phyloP scores from a whole-genome alignment of 495 filamentous ascomycete genomes.

The Penicillium flavigenum region DNA sequence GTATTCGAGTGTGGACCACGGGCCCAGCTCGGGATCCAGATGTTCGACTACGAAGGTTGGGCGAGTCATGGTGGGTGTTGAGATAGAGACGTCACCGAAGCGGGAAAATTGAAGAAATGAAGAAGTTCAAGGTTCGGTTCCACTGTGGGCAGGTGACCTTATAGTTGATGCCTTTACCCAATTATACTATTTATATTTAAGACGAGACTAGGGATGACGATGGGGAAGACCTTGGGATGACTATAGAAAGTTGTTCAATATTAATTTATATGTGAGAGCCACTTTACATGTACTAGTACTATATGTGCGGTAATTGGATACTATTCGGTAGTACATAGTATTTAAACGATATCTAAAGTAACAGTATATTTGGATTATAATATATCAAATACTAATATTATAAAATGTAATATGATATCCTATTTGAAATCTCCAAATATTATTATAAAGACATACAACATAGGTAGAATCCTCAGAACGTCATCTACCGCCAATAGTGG shows the following conservation, averaged over 20 bases:
- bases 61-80: constrained; percentile 41
- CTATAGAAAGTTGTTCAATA: background rate
- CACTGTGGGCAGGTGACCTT: background rate
- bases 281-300: no score
- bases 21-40: constrained; percentile 88
- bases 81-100: constrained; percentile 4
- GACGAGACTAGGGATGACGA: background rate
- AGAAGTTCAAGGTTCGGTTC: constrained; percentile 8
- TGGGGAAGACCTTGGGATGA: background rate
- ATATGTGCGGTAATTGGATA: no score
- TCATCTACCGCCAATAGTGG: no score
- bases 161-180: background rate
- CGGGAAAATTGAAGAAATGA: background rate
- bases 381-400: no score
- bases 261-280: background rate
- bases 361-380: no score
- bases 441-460: no score
- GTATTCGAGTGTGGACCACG: constrained; percentile 93
- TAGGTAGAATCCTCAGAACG: no score
- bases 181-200: background rate
- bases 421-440: no score
- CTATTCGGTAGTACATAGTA: no score
- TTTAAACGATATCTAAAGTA: no score
- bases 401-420: no score
- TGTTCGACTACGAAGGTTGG: constrained; percentile 85